Conservation (phyloP, 805 yeast genomes). For the Candida silvicultrix region DNA sequence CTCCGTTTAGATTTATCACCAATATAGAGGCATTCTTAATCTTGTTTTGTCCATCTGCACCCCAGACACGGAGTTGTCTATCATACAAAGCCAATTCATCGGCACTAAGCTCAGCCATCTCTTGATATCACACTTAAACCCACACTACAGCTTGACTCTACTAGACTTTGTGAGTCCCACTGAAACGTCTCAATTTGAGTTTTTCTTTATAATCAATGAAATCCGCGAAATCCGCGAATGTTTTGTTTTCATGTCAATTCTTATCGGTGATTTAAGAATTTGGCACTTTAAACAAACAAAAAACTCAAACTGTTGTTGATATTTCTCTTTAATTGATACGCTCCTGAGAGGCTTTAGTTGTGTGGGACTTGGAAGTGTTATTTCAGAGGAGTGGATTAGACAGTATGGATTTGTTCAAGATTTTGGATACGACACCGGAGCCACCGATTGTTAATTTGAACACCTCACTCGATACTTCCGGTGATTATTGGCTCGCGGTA, state of each 20-base stretch:
- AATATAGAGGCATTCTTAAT: conserved; percentile 69
- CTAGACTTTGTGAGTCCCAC: no score
- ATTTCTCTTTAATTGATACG: no score
- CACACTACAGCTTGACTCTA: no score
- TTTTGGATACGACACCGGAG: conserved; percentile 79
- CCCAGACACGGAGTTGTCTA: conserved; percentile 94
- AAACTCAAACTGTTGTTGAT: neutral
- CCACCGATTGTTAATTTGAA: conserved; percentile 53
- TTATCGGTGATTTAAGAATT: no score
- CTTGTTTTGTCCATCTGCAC: conserved; percentile 79
- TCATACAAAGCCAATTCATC: conserved; percentile 92
- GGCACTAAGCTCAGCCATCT: conserved; percentile 23
- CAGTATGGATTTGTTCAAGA: conserved; percentile 65
- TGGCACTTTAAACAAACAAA: neutral
- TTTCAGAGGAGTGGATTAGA: no score
- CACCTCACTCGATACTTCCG: conserved; percentile 24
- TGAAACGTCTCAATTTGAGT: no score
- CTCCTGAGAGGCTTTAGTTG: no score
- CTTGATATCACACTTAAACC: no score
- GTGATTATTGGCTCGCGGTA: conserved; percentile 74
- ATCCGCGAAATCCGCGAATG: no score
- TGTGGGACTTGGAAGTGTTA: no score
- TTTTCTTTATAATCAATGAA: no score
- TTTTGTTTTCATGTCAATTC: neutral
- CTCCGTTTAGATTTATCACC: conserved; percentile 65